These are phyloP conservation scores for Podila epigama DNA, from an alignment of 192 early-diverging fungal genomes.

Conservation along the genomic window DNA sequence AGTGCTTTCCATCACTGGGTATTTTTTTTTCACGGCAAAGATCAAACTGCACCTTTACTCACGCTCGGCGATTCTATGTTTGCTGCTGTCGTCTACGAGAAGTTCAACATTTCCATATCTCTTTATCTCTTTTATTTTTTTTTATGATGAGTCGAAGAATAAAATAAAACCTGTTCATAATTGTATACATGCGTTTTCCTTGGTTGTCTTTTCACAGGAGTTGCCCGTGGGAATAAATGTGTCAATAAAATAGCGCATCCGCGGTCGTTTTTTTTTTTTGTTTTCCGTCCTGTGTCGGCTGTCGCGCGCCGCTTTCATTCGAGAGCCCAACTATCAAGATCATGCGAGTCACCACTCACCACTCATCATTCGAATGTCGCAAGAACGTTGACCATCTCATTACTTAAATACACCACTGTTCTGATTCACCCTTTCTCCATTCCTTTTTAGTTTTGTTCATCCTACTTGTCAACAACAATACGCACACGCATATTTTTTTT, in stretches of 20 bases:
- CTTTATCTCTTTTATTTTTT: neutral
- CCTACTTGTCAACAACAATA: neutral
- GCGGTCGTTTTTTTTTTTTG: too few relatives aligned
- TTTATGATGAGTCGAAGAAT: neutral
- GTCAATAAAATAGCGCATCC: too few relatives aligned
- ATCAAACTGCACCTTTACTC: conserved; percentile 49
- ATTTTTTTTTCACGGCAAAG: conserved; percentile 55
- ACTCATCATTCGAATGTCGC: too few relatives aligned
- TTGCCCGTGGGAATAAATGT: too few relatives aligned
- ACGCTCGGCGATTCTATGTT: conserved; percentile 31
- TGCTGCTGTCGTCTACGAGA: conserved; percentile 50
- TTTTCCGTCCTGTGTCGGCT: too few relatives aligned
- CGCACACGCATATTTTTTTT: neutral
- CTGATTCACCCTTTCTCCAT: neutral
- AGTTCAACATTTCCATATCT: conserved; percentile 27
- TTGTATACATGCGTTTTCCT: too few relatives aligned
- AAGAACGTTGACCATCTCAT: too few relatives aligned
- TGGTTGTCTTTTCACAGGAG: too few relatives aligned
- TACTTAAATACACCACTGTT: too few relatives aligned
- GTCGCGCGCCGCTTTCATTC: too few relatives aligned
- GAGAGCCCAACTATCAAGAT: too few relatives aligned
- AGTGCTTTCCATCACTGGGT: conserved; percentile 41
- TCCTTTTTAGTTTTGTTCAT: neutral
- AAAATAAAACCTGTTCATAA: neutral
- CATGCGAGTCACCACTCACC: too few relatives aligned